These are phyloP conservation scores for Caloboletus inedulis DNA, from an alignment of 1,284 basidiomycete genomes.

Conservation along the genomic window DNA sequence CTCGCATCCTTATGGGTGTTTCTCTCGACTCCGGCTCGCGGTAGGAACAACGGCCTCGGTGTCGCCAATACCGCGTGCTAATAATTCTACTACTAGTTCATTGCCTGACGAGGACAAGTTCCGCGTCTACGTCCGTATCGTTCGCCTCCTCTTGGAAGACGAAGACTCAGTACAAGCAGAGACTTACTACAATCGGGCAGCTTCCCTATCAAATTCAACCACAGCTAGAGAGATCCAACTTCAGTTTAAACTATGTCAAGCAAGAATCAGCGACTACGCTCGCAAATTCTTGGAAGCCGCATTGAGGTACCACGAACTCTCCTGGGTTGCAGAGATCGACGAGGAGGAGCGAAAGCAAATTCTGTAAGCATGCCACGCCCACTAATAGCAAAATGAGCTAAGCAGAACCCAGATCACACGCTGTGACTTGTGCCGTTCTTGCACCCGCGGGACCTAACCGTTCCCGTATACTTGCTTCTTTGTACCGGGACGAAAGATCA, in stretches of 20 bases:
- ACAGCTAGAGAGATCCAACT: constrained; percentile 75
- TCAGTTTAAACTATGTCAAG: constrained; percentile 86
- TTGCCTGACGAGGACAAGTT: constrained; percentile 86
- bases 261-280: constrained; percentile 88
- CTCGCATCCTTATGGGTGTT: constrained; percentile 86
- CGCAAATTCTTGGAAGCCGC: constrained; percentile 96
- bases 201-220: constrained; percentile 77
- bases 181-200: constrained; percentile 95
- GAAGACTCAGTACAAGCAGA: constrained; percentile 94
- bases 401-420: constrained; percentile 63
- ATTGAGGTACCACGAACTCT: constrained; percentile 90
- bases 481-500: constrained; percentile 93
- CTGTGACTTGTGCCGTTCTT: constrained; percentile 95
- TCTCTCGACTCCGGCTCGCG: constrained; percentile 89
- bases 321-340: constrained; percentile 82
- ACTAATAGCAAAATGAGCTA: background rate
- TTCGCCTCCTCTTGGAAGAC: constrained; percentile 92
- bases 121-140: constrained; percentile 88
- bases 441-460: constrained; percentile 96
- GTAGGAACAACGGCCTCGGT: constrained; percentile 40
- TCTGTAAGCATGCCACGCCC: constrained; percentile 53
- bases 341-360: constrained; percentile 87
- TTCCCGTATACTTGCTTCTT: constrained; percentile 85
- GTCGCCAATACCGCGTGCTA: background rate
- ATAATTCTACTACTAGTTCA: constrained; percentile 41